These are phyloP conservation scores for Phytomonas sp. DNA, from an alignment of 208 protist genomes.

Conservation along the genomic window DNA sequence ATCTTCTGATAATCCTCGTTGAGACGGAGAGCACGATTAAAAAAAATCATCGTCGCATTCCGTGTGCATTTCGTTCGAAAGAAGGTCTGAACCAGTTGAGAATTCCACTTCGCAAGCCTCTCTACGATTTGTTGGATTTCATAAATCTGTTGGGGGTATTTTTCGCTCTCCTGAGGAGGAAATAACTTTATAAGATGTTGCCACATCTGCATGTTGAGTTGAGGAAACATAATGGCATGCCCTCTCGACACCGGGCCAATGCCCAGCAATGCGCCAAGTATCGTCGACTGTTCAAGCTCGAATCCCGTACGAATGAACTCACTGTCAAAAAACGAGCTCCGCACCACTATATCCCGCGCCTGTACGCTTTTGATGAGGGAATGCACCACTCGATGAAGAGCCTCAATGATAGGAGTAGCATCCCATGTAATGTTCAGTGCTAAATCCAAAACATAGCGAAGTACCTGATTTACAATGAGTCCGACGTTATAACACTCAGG, in stretches of 20 bases:
- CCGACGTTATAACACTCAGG: conserved; percentile 26
- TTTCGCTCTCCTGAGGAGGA: conserved; percentile 22
- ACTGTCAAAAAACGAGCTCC: conserved; percentile 49
- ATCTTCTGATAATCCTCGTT: conserved; percentile 80
- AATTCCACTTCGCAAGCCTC: conserved; percentile 35
- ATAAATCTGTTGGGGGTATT: conserved; percentile 36
- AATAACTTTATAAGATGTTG: conserved; percentile 40
- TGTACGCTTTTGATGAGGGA: conserved; percentile 33
- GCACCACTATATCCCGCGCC: conserved; percentile 31
- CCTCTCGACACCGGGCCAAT: conserved; percentile 26
- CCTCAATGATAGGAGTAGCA: conserved; percentile 26
- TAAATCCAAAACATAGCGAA: conserved; percentile 59
- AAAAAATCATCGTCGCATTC: conserved; percentile 53
- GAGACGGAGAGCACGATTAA: conserved; percentile 54
- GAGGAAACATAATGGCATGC: not conserved
- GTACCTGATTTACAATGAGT: conserved; percentile 51
- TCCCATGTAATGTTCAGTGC: conserved; percentile 34
- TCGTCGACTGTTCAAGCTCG: conserved; percentile 53
- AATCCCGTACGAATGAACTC: conserved; percentile 34
- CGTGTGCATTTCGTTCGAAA: conserved; percentile 47
- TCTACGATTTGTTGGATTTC: conserved; percentile 42
- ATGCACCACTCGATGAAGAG: conserved; percentile 37
- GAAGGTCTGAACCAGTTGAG: conserved; percentile 43
- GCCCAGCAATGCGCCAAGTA: conserved; percentile 72
- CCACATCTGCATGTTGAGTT: conserved; percentile 17